Evolutionary conservation across 208 protist genomes (phyloP).

Genomic region (Acanthamoeba pearcei): DNA sequence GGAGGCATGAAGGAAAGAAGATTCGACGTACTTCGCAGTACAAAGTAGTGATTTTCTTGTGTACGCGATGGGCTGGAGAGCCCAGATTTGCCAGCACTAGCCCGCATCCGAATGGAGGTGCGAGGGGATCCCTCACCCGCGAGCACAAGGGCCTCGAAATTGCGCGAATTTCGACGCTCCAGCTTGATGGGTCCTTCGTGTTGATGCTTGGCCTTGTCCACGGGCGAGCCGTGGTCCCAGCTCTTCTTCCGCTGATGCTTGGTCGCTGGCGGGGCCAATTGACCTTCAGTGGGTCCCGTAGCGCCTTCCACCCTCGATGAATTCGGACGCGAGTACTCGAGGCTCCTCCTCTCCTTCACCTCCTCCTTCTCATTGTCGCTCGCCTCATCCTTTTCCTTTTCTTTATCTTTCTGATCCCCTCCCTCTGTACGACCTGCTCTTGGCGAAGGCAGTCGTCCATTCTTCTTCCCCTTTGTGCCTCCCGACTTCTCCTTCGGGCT

Average conservation of each 20-base stretch:
- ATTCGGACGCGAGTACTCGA: neutral
- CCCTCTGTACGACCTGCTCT: neutral
- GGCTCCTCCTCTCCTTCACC: neutral
- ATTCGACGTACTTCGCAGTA: constrained; percentile 7
- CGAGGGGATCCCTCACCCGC: constrained; percentile 28
- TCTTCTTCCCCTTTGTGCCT: neutral
- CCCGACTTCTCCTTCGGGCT: constrained; percentile 16
- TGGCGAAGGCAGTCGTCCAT: neutral
- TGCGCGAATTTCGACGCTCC: constrained; percentile 56
- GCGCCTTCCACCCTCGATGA: neutral
- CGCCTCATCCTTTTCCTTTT: neutral
- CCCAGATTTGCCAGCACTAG: neutral
- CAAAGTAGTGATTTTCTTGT: constrained; percentile 58
- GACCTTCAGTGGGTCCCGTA: neutral
- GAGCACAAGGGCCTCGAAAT: constrained; percentile 46
- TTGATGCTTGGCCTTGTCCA: constrained; percentile 19
- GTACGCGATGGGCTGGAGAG: neutral
- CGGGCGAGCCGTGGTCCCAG: constrained; percentile 11
- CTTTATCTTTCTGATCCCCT: neutral
- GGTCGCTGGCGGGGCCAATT: neutral
- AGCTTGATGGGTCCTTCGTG: neutral
- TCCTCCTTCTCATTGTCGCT: neutral
- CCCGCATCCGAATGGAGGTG: neutral
- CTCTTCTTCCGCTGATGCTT: constrained; percentile 56
- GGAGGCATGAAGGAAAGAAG: neutral